Evolutionary conservation across 345 rosid genomes (phyloP).

Genomic region (Brassica juncea): DNA sequence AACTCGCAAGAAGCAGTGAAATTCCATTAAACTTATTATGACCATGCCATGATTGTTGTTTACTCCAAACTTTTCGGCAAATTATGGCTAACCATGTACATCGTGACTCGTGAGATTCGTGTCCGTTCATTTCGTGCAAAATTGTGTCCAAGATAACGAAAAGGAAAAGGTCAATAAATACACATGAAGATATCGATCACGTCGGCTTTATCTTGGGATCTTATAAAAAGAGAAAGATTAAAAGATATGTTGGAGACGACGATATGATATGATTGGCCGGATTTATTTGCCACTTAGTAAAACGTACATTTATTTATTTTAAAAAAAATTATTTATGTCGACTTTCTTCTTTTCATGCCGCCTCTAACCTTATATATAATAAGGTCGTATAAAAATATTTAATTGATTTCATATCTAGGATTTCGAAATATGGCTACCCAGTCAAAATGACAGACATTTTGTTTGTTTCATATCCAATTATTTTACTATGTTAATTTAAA

Average conservation of each 20-base stretch:
- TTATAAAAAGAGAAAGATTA: slow-evolving; percentile 26
- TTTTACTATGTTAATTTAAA: background rate
- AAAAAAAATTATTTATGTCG: background rate
- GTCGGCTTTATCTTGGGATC: slow-evolving; percentile 35
- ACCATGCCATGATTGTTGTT: slow-evolving; percentile 17
- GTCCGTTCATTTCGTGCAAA: slow-evolving; percentile 29
- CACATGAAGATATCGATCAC: slow-evolving; percentile 39
- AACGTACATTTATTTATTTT: background rate
- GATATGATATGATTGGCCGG: slow-evolving; percentile 35
- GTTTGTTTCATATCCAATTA: background rate
- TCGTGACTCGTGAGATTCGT: slow-evolving; percentile 26
- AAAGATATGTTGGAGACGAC: slow-evolving; percentile 30
- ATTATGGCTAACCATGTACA: slow-evolving; percentile 34
- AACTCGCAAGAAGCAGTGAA: slow-evolving; percentile 17
- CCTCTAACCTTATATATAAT: background rate
- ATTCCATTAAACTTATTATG: slow-evolving; percentile 23
- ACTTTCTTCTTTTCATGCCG: slow-evolving; percentile 10
- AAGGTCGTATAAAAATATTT: background rate
- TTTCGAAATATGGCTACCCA: background rate
- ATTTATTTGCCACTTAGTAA: slow-evolving; percentile 25
- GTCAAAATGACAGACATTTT: background rate
- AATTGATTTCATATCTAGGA: background rate
- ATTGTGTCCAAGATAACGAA: slow-evolving; percentile 1
- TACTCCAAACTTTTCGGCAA: slow-evolving; percentile 38
- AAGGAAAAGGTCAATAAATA: slow-evolving; percentile 13